These are phyloP conservation scores for Straminergon stramineum DNA, from an alignment of 225 moss, liverwort and hornwort genomes.

Conservation along the genomic window DNA sequence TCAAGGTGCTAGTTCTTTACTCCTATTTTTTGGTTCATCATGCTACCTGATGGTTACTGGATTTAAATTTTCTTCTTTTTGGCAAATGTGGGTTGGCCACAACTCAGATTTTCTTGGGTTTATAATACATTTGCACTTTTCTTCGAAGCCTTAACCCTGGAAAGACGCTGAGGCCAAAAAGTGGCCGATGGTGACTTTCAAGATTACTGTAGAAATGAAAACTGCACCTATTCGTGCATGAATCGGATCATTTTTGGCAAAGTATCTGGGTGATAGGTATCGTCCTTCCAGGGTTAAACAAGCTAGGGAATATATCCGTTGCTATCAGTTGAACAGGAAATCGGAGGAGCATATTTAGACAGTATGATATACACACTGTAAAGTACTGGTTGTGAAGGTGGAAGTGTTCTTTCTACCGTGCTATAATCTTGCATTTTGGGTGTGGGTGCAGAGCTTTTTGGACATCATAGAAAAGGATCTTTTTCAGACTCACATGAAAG, in stretches of 20 bases:
- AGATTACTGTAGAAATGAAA: background rate
- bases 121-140: background rate
- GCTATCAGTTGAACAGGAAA: background rate
- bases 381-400: background rate
- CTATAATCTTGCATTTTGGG: background rate
- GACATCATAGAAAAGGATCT: constrained; percentile 90
- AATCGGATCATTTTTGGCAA: background rate
- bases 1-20: constrained; percentile 39
- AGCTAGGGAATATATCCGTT: background rate
- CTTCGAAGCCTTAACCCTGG: background rate
- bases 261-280: background rate
- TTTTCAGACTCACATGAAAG: constrained; percentile 84
- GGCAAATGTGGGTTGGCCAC: background rate
- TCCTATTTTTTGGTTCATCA: background rate
- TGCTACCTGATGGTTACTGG: background rate
- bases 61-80: background rate
- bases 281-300: background rate
- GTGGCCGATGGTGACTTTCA: background rate
- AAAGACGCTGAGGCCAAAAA: background rate
- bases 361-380: background rate
- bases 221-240: background rate
- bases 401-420: background rate
- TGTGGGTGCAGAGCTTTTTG: constrained; percentile 62
- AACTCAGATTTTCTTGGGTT: background rate
- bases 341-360: background rate